Conservation (phyloP, 1,284 basidiomycete species). For the Ustilago cynodontis region DNA sequence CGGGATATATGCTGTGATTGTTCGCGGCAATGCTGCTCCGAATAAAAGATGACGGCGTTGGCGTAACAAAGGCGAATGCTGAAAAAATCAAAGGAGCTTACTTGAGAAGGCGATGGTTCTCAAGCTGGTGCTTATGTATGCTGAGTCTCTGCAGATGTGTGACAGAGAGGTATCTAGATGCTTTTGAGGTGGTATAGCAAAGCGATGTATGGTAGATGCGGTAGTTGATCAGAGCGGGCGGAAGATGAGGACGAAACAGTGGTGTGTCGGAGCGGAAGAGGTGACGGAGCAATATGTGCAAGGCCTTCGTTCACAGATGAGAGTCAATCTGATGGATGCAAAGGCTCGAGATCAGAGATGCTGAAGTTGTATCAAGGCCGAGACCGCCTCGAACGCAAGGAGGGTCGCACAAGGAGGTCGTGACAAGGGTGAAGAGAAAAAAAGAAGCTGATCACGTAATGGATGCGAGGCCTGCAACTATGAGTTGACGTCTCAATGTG, state of each 20-base stretch:
- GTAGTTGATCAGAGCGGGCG: conserved; percentile 17
- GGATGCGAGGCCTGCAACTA: background rate
- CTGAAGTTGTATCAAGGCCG: too few relatives aligned
- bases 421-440: background rate
- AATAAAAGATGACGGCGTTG: background rate
- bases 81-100: background rate
- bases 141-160: conserved; percentile 9
- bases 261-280: conserved; percentile 15
- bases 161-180: conserved; percentile 40
- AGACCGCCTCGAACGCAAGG: too few relatives aligned
- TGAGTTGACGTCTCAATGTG: background rate
- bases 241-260: conserved; percentile 15
- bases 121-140: conserved; percentile 5
- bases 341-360: conserved; percentile 2
- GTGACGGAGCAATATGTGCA: background rate
- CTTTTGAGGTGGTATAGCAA: conserved; percentile 37
- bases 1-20: background rate
- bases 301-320: background rate
- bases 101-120: conserved; percentile 1
- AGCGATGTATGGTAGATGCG: conserved; percentile 18
- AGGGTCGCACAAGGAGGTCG: background rate
- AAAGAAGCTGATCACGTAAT: background rate
- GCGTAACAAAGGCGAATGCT: background rate
- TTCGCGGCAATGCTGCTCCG: background rate
- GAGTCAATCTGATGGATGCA: background rate